Percentiles rank a stretch among this genome's conserved stretches.
These are phyloP conservation scores for Phlyctochytrium planicorne DNA, from an alignment of 192 early-diverging fungal species.

Conservation along the genomic window DNA sequence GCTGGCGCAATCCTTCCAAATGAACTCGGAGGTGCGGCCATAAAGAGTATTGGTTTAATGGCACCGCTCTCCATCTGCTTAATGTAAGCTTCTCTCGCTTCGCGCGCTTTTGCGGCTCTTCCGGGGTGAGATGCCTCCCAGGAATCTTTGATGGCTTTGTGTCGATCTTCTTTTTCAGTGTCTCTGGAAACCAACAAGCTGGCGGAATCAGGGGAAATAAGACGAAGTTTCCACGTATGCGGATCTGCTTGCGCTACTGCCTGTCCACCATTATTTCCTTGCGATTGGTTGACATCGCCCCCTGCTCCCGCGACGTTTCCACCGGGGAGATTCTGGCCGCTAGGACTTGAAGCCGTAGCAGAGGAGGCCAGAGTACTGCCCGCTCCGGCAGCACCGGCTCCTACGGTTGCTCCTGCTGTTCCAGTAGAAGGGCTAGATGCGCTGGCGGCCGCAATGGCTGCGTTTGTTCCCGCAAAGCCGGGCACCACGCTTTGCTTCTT, in stretches of 20 bases:
- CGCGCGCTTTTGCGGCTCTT: constrained; percentile 46
- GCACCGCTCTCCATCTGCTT: constrained; percentile 43
- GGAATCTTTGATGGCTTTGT: constrained; percentile 53
- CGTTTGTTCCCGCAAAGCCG: not conserved
- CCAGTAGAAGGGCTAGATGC: constrained; percentile 7
- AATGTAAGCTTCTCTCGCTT: constrained; percentile 49
- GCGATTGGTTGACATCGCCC: constrained; percentile 10
- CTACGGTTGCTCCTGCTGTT: not conserved
- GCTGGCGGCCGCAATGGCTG: constrained; percentile 4
- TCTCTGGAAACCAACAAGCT: constrained; percentile 50
- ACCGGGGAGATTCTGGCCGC: not conserved
- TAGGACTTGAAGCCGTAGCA: constrained; percentile 5
- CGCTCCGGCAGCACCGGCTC: constrained; percentile 6
- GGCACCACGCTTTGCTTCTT: constrained; percentile 26
- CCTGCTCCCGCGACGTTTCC: not conserved
- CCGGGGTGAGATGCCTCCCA: constrained; percentile 58
- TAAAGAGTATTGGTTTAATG: constrained; percentile 39
- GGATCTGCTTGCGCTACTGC: not conserved
- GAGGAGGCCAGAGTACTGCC: constrained; percentile 7
- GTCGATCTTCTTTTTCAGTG: constrained; percentile 63
- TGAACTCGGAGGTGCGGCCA: constrained; percentile 11
- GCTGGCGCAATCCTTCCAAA: not conserved
- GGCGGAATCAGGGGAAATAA: constrained; percentile 49
- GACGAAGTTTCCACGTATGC: constrained; percentile 44
- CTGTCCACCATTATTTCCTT: not conserved